These are phyloP conservation scores for Fusarium sp. DNA, from an alignment of 2,329 filamentous ascomycete genomes.

Conservation along the genomic window DNA sequence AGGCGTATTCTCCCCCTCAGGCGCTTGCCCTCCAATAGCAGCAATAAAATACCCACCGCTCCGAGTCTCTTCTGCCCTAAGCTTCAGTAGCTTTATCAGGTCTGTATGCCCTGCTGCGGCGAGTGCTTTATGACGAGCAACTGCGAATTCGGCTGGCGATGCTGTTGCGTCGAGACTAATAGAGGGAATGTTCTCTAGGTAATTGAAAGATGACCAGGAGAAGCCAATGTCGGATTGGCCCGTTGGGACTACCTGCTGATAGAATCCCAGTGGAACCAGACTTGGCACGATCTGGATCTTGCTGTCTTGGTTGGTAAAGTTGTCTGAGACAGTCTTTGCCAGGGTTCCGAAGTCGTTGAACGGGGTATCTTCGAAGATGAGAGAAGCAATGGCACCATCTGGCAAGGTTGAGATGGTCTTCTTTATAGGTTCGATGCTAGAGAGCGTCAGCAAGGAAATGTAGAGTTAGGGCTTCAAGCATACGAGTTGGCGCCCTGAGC, in stretches of 20 bases:
- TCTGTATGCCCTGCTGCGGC: not conserved
- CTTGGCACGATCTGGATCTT: not conserved
- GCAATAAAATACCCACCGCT: not conserved
- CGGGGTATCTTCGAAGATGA: slow-evolving; percentile 2
- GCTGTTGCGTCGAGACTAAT: slow-evolving; percentile 8
- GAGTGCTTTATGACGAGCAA: slow-evolving; percentile 6
- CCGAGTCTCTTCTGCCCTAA: not conserved
- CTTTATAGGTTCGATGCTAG: not conserved
- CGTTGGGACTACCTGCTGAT: not conserved
- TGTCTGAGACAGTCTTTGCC: slow-evolving; percentile 1
- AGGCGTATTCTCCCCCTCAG: not conserved
- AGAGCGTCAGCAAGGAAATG: not conserved
- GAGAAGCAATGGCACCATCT: not conserved
- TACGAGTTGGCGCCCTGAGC: slow-evolving; percentile 9
- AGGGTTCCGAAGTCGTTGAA: slow-evolving; percentile 17
- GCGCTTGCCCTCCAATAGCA: slow-evolving; percentile 1
- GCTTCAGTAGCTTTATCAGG: not conserved
- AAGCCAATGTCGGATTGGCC: not conserved
- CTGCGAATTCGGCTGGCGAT: not conserved
- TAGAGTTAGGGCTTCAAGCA: rapidly evolving
- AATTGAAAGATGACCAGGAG: slow-evolving; percentile 16
- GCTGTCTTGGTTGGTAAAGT: not conserved
- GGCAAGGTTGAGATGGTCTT: not conserved
- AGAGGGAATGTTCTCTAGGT: not conserved
- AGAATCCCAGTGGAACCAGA: slow-evolving; percentile 6